phyloP scores from a whole-genome alignment of 2,329 filamentous ascomycete genomes.

The Penicillium sp. region DNA sequence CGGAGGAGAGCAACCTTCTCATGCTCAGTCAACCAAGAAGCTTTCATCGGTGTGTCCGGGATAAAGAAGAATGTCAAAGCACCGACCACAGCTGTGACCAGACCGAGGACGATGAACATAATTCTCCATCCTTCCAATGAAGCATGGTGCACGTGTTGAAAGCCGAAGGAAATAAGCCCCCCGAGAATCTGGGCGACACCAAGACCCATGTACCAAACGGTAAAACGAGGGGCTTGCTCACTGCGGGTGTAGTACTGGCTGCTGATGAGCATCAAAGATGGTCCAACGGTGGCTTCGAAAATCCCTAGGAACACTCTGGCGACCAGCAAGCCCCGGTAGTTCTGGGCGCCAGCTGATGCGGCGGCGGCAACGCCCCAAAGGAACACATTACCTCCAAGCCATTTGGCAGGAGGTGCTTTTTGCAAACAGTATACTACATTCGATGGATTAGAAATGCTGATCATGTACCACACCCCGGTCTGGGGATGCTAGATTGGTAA shows the following conservation, averaged over 20 bases:
- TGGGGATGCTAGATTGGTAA: background rate
- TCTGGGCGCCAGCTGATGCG: constrained; percentile 54
- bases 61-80: constrained; percentile 46
- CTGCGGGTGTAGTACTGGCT: constrained; percentile 61
- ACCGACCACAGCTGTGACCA: constrained; percentile 50
- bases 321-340: constrained; percentile 57
- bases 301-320: constrained; percentile 62
- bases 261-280: constrained; percentile 62
- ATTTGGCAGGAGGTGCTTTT: constrained; percentile 38
- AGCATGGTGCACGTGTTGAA: constrained; percentile 51
- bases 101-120: constrained; percentile 55
- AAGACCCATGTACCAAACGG: constrained; percentile 63
- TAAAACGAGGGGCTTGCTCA: constrained; percentile 62
- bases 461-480: background rate
- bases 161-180: constrained; percentile 52
- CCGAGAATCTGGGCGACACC: constrained; percentile 55
- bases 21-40: constrained; percentile 33
- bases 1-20: constrained; percentile 45
- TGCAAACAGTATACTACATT: constrained; percentile 23
- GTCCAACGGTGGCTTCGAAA: constrained; percentile 62
- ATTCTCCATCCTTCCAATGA: constrained; percentile 49
- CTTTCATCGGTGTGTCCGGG: constrained; percentile 54
- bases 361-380: constrained; percentile 50
- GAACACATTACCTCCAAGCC: constrained; percentile 60
- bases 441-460: background rate